Percentiles rank a stretch among this genome's conserved stretches.
Conservation (phyloP, 768 basidiomycete species). For the Boletus pseudopeckii region DNA sequence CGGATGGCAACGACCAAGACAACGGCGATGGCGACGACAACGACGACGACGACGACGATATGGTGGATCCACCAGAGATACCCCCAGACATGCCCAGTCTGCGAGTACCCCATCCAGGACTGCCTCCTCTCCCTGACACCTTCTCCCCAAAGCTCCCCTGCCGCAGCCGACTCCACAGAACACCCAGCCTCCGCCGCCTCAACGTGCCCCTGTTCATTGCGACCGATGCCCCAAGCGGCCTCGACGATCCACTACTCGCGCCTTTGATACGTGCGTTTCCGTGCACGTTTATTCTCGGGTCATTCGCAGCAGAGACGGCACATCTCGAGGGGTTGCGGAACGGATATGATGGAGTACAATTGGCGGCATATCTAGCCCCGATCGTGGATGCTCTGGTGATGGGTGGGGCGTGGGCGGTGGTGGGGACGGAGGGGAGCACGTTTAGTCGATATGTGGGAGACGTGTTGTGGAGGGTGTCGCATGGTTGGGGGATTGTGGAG, state of each 20-base stretch:
- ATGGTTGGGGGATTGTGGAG: conserved; percentile 48
- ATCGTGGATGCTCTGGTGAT: conserved; percentile 72
- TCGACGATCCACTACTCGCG: conserved; percentile 40
- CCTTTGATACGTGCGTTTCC: conserved; percentile 56
- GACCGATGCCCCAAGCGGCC: conserved; percentile 50
- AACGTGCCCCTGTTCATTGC: conserved; percentile 66
- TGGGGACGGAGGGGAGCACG: conserved; percentile 73
- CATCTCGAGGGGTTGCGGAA: conserved; percentile 39
- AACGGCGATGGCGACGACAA: not conserved
- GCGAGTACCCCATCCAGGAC: conserved; percentile 26
- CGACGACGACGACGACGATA: not conserved
- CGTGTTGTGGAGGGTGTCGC: conserved; percentile 62
- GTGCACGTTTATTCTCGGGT: conserved; percentile 55
- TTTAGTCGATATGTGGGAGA: conserved; percentile 69
- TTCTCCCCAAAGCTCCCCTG: conserved; percentile 32
- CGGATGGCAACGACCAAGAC: not conserved
- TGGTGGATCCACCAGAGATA: conserved; percentile 12
- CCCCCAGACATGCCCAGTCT: conserved; percentile 18
- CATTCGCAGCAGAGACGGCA: conserved; percentile 39
- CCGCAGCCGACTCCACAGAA: conserved; percentile 36
- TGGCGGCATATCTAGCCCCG: conserved; percentile 51
- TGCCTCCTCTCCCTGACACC: conserved; percentile 22
- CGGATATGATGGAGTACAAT: conserved; percentile 44
- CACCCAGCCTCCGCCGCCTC: conserved; percentile 33
- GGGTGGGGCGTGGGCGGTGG: conserved; percentile 51